These are phyloP conservation scores for Pholiota conissans DNA, from an alignment of 768 basidiomycete genomes.

Conservation along the genomic window DNA sequence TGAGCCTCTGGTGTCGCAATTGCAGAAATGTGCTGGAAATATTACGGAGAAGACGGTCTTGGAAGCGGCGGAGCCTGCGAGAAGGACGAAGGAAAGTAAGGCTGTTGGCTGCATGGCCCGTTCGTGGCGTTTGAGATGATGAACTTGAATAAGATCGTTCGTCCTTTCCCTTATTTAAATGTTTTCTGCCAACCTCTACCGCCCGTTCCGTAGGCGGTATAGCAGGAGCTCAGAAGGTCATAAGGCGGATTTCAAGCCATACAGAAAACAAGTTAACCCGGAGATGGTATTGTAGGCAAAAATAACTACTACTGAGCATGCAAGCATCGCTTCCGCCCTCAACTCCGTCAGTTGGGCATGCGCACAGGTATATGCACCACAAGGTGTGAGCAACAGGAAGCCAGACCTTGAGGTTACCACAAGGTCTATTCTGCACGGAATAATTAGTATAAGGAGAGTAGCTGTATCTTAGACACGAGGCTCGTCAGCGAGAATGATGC, in stretches of 20 bases:
- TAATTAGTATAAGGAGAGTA: no score
- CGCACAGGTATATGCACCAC: background rate
- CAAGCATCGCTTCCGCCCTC: background rate
- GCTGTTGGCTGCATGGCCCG: slow-evolving; percentile 11
- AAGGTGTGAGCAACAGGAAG: background rate
- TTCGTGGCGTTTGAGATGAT: background rate
- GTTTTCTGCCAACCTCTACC: background rate
- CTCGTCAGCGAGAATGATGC: slow-evolving; percentile 8
- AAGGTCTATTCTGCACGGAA: background rate
- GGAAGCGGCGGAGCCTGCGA: slow-evolving; percentile 25
- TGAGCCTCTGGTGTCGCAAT: background rate
- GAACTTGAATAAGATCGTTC: background rate
- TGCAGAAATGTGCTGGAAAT: background rate
- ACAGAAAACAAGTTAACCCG: background rate
- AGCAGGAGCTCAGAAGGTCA: background rate
- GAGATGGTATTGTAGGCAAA: background rate
- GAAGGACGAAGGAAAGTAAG: slow-evolving; percentile 10
- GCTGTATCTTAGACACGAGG: no score
- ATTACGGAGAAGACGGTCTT: slow-evolving; percentile 47
- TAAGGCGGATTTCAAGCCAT: background rate
- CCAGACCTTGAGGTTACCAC: background rate
- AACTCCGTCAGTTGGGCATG: background rate
- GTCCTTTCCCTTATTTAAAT: background rate
- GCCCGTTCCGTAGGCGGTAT: background rate
- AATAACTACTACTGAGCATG: background rate